Evolutionary conservation across 768 basidiomycete genomes (phyloP).

Genomic region (Amanita phalloides): DNA sequence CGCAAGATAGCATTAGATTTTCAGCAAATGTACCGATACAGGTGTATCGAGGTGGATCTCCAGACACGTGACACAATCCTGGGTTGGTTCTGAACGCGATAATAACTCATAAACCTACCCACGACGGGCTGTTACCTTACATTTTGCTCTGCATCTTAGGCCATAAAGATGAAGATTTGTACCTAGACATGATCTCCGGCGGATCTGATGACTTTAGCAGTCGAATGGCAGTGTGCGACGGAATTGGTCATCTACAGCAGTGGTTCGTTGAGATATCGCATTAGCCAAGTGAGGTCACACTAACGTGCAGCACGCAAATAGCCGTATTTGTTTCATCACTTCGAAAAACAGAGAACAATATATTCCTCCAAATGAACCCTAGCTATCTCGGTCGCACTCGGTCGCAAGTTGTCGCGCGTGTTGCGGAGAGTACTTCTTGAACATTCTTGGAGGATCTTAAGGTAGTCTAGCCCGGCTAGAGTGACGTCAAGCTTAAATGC

Average conservation of each 20-base stretch:
- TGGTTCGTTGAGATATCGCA: background rate
- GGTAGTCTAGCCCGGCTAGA: slow-evolving; percentile 1
- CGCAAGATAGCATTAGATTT: background rate
- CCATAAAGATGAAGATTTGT: slow-evolving; percentile 1
- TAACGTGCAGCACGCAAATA: background rate
- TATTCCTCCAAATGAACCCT: background rate
- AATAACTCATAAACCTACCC: background rate
- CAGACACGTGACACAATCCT: background rate
- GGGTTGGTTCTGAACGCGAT: background rate
- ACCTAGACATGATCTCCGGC: background rate
- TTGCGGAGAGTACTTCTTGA: background rate
- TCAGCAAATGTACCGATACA: background rate
- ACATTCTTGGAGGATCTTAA: background rate
- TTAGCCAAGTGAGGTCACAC: background rate
- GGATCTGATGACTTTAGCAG: background rate
- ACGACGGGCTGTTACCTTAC: background rate
- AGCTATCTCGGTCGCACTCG: slow-evolving; percentile 2
- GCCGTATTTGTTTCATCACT: background rate
- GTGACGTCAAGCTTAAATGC: slow-evolving; percentile 4
- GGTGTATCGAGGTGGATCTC: background rate
- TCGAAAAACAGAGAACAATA: background rate
- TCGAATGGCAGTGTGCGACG: background rate
- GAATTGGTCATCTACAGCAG: background rate
- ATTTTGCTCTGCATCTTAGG: background rate
- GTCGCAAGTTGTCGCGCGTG: slow-evolving; percentile 1